Conservation (phyloP, 768 basidiomycete genomes). For the Amyloporia xantha region DNA sequence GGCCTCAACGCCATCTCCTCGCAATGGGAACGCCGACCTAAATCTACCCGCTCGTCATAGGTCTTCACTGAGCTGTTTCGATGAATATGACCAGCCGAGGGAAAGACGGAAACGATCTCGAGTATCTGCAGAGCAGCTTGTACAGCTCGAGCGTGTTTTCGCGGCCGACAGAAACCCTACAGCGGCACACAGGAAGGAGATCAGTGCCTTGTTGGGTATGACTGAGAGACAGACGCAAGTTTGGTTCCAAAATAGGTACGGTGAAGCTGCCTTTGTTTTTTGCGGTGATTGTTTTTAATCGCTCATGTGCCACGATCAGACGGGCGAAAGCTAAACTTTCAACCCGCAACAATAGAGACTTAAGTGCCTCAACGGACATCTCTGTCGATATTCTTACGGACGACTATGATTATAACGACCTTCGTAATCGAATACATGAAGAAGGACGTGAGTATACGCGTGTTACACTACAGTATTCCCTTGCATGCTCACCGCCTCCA, state of each 20-base stretch:
- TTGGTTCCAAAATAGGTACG: slow-evolving; percentile 83
- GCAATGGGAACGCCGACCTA: no score
- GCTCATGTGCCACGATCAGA: slow-evolving; percentile 27
- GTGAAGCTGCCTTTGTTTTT: slow-evolving; percentile 2
- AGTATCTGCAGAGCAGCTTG: slow-evolving; percentile 76
- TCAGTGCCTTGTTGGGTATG: slow-evolving; percentile 71
- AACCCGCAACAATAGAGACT: slow-evolving; percentile 1
- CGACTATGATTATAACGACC: neutral
- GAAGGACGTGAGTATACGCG: slow-evolving; percentile 53
- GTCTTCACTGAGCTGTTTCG: no score
- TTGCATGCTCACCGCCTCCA: slow-evolving; percentile 1
- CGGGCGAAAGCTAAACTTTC: slow-evolving; percentile 78
- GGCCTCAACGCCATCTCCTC: no score
- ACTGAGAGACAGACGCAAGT: slow-evolving; percentile 84
- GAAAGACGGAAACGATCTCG: slow-evolving; percentile 49
- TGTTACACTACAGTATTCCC: neutral
- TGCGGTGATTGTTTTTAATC: slow-evolving; percentile 3
- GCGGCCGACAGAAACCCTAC: slow-evolving; percentile 64
- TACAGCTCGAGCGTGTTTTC: slow-evolving; percentile 68
- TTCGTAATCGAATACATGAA: slow-evolving; percentile 52
- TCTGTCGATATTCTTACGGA: neutral
- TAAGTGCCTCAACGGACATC: no score
- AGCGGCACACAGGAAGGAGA: slow-evolving; percentile 62
- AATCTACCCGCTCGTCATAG: no score
- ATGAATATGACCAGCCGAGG: no score